Evolutionary conservation across 441 rosid genomes (phyloP), one percentile per base, ranked within the genome.

Genomic region (Gossypium schwendimanii): DNA sequence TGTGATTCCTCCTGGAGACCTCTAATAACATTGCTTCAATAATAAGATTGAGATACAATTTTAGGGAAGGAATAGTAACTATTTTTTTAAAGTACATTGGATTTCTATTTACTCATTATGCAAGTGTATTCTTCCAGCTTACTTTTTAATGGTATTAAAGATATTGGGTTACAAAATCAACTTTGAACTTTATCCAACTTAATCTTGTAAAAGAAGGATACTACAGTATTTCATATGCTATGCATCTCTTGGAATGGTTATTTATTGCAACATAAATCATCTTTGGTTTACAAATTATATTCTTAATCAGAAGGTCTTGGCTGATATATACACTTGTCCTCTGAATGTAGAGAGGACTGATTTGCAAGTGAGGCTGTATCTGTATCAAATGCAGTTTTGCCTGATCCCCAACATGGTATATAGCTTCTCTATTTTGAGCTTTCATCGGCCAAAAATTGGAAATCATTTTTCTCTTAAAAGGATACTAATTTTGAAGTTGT

Each of bases 261-360:
- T 1, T 44, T 44, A 65, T 44, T 21, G 20, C 14, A 44, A 45
- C 33, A 20, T 65, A 23, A 21, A 23, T 44, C 54, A 21, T 23
- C 18, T 20, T 12, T 12, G 36, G 12, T 65, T 45, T 47, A 23
- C 57, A 66, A 66, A 47, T 66, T 66, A 24, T 66, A 14, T 24
- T 12, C 21, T 47, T 14, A 47, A 47, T n/a, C 39, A 33, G 39
- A 33, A 33, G 39, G 57, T 63, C 14, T 63, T 39, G 50, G 63
- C 63, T 72, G 58, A 24, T 52, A 18, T 50, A 61, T 31, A 53
- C 69, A 52, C 61, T 50, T 70, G 60, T 44, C 75, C 65, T 77
- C 61, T 77, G 21, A 53, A 20, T 73, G 45, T 62, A 28, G 76
- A 73, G 77, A 62, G 76, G 76, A 73, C 58, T 73, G 28, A 39